A percentile compares a stretch with the other conserved stretches of the same genome.
Conservation (phyloP, 2,329 filamentous ascomycete genomes). For the Escovopsis sp. region DNA sequence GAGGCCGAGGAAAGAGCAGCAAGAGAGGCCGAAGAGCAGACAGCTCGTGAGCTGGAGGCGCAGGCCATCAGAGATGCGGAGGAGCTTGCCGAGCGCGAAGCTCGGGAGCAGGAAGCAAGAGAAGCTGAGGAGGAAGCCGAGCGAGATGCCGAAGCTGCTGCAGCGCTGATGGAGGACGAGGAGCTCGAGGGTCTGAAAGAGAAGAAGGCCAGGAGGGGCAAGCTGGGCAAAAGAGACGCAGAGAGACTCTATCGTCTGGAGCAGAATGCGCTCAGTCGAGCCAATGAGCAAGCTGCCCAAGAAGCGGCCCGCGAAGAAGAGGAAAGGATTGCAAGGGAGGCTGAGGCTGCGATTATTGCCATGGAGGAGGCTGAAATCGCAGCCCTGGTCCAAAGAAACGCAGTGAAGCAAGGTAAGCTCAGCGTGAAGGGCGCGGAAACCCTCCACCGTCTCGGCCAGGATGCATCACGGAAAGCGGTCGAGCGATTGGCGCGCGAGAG, state of each 20-base stretch:
- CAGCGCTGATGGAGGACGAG: constrained; percentile 12
- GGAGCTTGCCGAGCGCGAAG: constrained; percentile 4
- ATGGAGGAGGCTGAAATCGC: constrained; percentile 14
- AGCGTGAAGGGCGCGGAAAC: constrained; percentile 31
- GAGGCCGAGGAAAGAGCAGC: constrained; percentile 4
- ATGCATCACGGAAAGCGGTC: constrained; percentile 20
- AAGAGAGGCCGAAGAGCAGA: constrained; percentile 2
- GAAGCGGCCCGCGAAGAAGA: constrained; percentile 19
- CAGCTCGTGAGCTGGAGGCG: constrained; percentile 1
- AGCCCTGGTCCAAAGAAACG: constrained; percentile 20
- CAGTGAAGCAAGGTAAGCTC: constrained; percentile 28
- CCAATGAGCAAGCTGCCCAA: constrained; percentile 15
- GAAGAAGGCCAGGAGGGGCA: constrained; percentile 17
- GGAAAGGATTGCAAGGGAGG: constrained; percentile 10
- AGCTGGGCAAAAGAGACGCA: constrained; percentile 13
- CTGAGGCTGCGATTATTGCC: constrained; percentile 8
- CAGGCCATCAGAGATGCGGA: constrained; percentile 1
- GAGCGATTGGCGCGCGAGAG: constrained; percentile 16
- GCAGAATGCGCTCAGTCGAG: constrained; percentile 9
- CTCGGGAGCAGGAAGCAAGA: not conserved
- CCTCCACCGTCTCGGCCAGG: constrained; percentile 21
- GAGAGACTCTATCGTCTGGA: constrained; percentile 15
- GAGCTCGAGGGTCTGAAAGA: constrained; percentile 19
- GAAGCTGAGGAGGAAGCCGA: constrained; percentile 7
- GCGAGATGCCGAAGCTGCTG: constrained; percentile 10